A percentile compares a stretch with the other conserved stretches of the same genome.
These are phyloP conservation scores for Crithidia brevicula DNA, from an alignment of 208 protist genomes.

Conservation along the genomic window DNA sequence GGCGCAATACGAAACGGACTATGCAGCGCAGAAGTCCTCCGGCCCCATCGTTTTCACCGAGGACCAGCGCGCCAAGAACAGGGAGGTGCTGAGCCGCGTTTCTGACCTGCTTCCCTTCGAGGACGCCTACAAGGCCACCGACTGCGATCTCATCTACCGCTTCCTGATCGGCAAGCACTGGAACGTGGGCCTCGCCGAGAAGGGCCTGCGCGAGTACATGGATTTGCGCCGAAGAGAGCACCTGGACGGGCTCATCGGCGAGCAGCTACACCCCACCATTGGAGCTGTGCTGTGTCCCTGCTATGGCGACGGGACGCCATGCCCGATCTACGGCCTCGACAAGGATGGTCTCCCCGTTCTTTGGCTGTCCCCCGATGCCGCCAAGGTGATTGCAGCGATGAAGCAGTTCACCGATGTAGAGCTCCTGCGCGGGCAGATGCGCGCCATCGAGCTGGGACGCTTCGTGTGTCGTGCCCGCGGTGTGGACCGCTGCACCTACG, in stretches of 20 bases:
- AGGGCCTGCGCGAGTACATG: slow-evolving; percentile 55
- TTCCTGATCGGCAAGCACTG: slow-evolving; percentile 79
- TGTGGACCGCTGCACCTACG: slow-evolving; percentile 71
- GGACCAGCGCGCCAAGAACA: slow-evolving; percentile 68
- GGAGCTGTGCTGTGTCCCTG: slow-evolving; percentile 35
- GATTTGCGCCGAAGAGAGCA: slow-evolving; percentile 41
- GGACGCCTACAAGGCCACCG: slow-evolving; percentile 69
- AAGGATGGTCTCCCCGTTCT: slow-evolving; percentile 66
- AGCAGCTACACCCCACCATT: slow-evolving; percentile 44
- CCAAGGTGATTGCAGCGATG: slow-evolving; percentile 43
- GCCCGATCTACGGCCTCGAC: slow-evolving; percentile 63
- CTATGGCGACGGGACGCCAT: slow-evolving; percentile 20
- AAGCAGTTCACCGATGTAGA: slow-evolving; percentile 42
- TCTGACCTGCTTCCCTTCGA: slow-evolving; percentile 61
- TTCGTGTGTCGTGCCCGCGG: slow-evolving; percentile 39
- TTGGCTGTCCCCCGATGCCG: slow-evolving; percentile 68
- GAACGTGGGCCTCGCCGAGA: slow-evolving; percentile 44
- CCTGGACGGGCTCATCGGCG: slow-evolving; percentile 60
- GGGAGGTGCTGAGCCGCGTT: slow-evolving; percentile 41
- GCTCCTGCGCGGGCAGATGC: slow-evolving; percentile 63
- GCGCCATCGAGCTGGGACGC: slow-evolving; percentile 66
- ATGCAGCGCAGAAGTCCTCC: slow-evolving; percentile 38
- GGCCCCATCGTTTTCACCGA: slow-evolving; percentile 48
- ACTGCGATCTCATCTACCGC: slow-evolving; percentile 86
- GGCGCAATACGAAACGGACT: slow-evolving; percentile 48